Evolutionary conservation across 225 moss, liverwort and hornwort genomes (phyloP).

Genomic region (Polytrichum commune): DNA sequence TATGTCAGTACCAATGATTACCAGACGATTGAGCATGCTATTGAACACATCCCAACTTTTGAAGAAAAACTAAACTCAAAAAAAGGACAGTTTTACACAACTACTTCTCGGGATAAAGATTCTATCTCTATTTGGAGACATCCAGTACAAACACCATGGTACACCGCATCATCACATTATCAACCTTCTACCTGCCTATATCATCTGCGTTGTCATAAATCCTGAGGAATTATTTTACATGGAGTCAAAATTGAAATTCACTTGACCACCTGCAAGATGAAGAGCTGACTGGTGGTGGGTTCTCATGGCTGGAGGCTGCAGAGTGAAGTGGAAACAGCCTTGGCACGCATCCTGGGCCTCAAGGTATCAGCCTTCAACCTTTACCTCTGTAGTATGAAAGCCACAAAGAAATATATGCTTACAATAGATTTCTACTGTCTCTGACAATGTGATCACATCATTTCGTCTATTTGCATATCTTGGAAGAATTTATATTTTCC

Average conservation of each 20-base stretch:
- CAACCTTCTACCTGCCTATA: neutral
- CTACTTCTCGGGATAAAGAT: no score
- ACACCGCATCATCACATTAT: neutral
- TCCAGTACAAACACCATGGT: neutral
- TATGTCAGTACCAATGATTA: no score
- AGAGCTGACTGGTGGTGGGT: neutral
- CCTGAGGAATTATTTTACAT: neutral
- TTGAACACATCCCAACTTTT: no score
- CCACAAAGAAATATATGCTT: neutral
- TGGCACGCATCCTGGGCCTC: constrained; percentile 54
- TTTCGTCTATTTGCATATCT: neutral
- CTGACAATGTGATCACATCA: constrained; percentile 1
- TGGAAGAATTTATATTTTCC: no score
- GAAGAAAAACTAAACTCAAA: no score
- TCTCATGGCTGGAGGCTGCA: constrained; percentile 18
- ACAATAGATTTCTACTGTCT: neutral
- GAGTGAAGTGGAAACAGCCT: constrained; percentile 60
- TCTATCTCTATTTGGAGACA: no score
- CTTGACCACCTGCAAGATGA: neutral
- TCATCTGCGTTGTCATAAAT: neutral
- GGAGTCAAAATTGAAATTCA: neutral
- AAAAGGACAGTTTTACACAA: no score
- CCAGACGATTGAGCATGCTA: no score
- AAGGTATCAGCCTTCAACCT: constrained; percentile 36
- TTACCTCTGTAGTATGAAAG: neutral